A percentile compares a stretch with the other conserved stretches of the same genome.
phyloP scores from a whole-genome alignment of 2,329 filamentous ascomycete species.

The Didymella pomorum region DNA sequence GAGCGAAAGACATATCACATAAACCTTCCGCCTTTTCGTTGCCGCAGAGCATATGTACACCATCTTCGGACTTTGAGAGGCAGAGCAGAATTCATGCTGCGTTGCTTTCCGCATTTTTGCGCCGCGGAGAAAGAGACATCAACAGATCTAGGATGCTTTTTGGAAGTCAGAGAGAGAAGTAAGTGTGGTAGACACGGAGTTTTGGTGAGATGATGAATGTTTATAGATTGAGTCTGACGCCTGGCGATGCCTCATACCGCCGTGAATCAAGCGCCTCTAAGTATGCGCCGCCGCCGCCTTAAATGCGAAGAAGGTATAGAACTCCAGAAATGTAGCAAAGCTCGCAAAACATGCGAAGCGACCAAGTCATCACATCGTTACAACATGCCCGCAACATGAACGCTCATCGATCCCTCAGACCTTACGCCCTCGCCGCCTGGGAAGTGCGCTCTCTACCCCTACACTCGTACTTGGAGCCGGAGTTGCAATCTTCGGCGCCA shows the following conservation, averaged over 20 bases:
- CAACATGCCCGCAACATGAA: background rate
- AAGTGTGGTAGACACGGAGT: no score
- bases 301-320: slow-evolving; percentile 18
- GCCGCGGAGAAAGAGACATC: no score
- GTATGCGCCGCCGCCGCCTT: background rate
- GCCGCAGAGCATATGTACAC: no score
- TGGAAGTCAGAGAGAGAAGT: background rate
- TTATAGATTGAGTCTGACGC: background rate
- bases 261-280: slow-evolving; percentile 3
- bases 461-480: slow-evolving; percentile 18
- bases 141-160: no score
- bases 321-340: slow-evolving; percentile 8
- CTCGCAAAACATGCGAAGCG: background rate
- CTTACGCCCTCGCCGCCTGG: slow-evolving; percentile 40
- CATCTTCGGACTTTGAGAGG: no score
- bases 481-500: slow-evolving; percentile 20
- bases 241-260: background rate
- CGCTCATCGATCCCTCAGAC: slow-evolving; percentile 8
- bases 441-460: slow-evolving; percentile 41
- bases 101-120: no score
- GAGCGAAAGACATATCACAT: no score
- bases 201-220: no score
- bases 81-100: no score
- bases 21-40: no score
- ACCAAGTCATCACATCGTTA: slow-evolving; percentile 7